Evolutionary conservation across 768 basidiomycete genomes (phyloP).

Genomic region (Cyclocybe cylindracea): DNA sequence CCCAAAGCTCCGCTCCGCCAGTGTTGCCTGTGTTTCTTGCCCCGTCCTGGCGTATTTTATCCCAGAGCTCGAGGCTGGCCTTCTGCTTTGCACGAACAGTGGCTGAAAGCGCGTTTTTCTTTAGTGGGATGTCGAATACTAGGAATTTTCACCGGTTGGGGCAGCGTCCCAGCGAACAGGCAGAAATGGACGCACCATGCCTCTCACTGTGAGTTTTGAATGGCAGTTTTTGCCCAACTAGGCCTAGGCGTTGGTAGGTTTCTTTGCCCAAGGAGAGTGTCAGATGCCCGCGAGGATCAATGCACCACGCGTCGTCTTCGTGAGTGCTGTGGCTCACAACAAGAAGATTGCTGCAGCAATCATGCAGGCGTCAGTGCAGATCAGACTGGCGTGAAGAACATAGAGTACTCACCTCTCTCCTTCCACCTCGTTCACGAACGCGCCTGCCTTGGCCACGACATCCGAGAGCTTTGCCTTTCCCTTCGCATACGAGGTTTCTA

Average conservation of each 20-base stretch:
- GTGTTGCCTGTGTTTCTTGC: constrained; percentile 15
- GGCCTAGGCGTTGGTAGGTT: constrained; percentile 61
- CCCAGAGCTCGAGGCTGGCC: constrained; percentile 50
- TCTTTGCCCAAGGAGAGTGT: constrained; percentile 56
- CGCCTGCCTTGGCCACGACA: constrained; percentile 38
- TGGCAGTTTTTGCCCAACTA: constrained; percentile 55
- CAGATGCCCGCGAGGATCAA: constrained; percentile 62
- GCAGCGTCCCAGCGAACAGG: neutral
- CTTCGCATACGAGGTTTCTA: constrained; percentile 47
- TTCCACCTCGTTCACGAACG: constrained; percentile 23
- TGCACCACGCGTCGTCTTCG: constrained; percentile 66
- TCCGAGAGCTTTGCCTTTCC: constrained; percentile 44
- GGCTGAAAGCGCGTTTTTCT: constrained; percentile 36
- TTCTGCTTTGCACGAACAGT: constrained; percentile 37
- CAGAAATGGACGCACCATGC: constrained; percentile 40
- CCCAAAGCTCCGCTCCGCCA: constrained; percentile 38
- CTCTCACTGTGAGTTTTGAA: constrained; percentile 50
- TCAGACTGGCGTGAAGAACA: neutral
- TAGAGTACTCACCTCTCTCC: constrained; percentile 25
- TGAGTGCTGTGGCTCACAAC: constrained; percentile 33
- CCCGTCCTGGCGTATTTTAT: constrained; percentile 35
- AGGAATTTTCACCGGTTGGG: constrained; percentile 8
- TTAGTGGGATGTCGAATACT: constrained; percentile 53
- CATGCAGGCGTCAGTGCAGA: neutral
- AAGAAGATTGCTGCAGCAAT: constrained; percentile 33